These are phyloP conservation scores for Yarrowia sp. DNA, from an alignment of 805 yeast species.

Conservation along the genomic window DNA sequence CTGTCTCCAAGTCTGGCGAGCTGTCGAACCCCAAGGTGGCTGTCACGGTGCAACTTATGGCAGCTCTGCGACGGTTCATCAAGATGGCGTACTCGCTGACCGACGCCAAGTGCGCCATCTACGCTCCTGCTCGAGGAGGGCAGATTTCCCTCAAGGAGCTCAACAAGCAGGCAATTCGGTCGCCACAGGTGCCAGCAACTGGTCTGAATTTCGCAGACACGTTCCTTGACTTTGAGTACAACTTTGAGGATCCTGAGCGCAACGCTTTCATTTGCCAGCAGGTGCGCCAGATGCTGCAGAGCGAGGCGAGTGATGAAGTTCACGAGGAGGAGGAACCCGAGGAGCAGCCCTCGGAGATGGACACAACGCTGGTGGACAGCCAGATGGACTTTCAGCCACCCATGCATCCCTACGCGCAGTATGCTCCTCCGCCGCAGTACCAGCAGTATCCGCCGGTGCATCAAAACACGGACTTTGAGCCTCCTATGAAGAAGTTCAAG, in stretches of 20 bases:
- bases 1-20: slow-evolving; percentile 44
- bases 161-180: not conserved
- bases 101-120: slow-evolving; percentile 30
- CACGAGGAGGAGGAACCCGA: not conserved
- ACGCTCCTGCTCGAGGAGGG: slow-evolving; percentile 20
- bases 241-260: not conserved
- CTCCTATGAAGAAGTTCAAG: not conserved
- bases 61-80: slow-evolving; percentile 26
- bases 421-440: too few species aligned
- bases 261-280: not conserved
- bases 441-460: not conserved
- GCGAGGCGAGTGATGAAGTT: slow-evolving; percentile 1
- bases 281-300: not conserved
- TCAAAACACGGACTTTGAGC: not conserved
- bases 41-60: slow-evolving; percentile 25
- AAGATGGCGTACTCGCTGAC: slow-evolving; percentile 24
- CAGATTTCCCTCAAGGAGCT: slow-evolving; percentile 13
- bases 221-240: not conserved
- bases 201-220: not conserved
- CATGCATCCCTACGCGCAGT: not conserved
- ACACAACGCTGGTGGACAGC: not conserved
- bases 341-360: not conserved
- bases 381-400: not conserved
- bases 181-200: not conserved
- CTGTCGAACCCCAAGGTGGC: slow-evolving; percentile 8